Base-by-base conservation (phyloP, 441 rosid genomes). In the Hura crepitans region DNA sequence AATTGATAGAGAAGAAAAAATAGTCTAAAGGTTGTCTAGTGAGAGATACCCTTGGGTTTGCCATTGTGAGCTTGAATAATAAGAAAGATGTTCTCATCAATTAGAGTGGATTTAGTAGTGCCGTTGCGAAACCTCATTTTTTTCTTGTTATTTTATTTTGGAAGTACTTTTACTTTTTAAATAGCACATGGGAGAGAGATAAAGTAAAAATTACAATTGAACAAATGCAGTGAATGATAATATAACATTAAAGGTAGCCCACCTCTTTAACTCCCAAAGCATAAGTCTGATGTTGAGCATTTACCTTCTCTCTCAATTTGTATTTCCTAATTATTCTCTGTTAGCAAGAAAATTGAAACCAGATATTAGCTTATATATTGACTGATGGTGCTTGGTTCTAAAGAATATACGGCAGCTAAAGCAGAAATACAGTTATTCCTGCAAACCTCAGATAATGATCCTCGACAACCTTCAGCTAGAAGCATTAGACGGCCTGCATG, bases 191-290 rank as follows among this genome's bases (percentile, higher is more conserved):
- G 62, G 17, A 28, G 53, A 25, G 61, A 57, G 69, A 72, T 47
- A 15, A 62, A 25, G 68, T 53, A 28, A 42, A 68, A 35, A 37
- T 17, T 75, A 23, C 15, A 57, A 22, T 51, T 45, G 50, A 65
- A 12, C 61, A 69, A 74, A 62, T 46, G 20, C 61, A 60, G 39
- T 13, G 49, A 66, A 55, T 69, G 3, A 50, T 18, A 71, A 39
- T 27, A 58, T 66, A 69, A 47, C 55, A 17, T 58, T 43, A 28
- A 72, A 57, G 54, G 70, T 23, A 27, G 39, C 35, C 65, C 61
- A 92, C 99, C 97, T 94, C 99, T 78, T 94, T 94, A 59, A 94
- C 92, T 72, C 99, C 99, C 77, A 94, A 81, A 76, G 97, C 99
- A 85, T 91, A 94, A 15, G 96, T 94, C 74, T 94, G 99, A 83